These are phyloP conservation scores for Amauroascus niger DNA, from an alignment of 2,329 filamentous ascomycete species.

Conservation along the genomic window DNA sequence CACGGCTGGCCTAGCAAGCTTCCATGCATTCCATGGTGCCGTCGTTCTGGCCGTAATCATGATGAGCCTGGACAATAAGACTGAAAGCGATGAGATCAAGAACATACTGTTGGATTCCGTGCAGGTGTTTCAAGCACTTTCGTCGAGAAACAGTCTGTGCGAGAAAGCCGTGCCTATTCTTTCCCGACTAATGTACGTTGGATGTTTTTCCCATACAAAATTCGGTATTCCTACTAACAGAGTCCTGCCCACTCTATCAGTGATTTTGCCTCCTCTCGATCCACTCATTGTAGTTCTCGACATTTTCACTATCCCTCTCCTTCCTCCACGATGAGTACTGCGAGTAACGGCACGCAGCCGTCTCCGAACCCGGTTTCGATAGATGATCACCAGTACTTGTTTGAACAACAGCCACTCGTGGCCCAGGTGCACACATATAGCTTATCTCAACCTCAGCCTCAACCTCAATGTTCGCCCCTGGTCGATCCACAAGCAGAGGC, in stretches of 20 bases:
- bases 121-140: conserved; percentile 27
- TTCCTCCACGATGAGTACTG: background rate
- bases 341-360: background rate
- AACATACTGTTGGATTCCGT: conserved; percentile 24
- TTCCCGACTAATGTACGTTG: conserved; percentile 28
- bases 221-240: too few relatives aligned
- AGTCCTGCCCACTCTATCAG: background rate
- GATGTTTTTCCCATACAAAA: background rate
- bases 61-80: conserved; percentile 23
- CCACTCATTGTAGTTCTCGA: background rate
- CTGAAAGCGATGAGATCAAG: conserved; percentile 26
- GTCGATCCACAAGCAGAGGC: conserved; percentile 1
- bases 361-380: background rate
- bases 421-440: conserved; percentile 8
- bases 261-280: background rate
- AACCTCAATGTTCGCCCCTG: background rate
- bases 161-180: conserved; percentile 31
- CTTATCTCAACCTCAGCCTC: conserved; percentile 12
- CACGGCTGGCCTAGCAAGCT: conserved; percentile 32
- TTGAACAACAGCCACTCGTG: background rate
- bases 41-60: conserved; percentile 26
- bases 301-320: conserved; percentile 1
- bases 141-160: conserved; percentile 30
- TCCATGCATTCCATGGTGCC: conserved; percentile 36
- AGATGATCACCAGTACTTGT: conserved; percentile 5